A percentile compares a stretch with the other conserved stretches of the same genome.
These are phyloP conservation scores for Talinum fruticosum DNA, from an alignment of 148 eudicot genomes.

Conservation along the genomic window DNA sequence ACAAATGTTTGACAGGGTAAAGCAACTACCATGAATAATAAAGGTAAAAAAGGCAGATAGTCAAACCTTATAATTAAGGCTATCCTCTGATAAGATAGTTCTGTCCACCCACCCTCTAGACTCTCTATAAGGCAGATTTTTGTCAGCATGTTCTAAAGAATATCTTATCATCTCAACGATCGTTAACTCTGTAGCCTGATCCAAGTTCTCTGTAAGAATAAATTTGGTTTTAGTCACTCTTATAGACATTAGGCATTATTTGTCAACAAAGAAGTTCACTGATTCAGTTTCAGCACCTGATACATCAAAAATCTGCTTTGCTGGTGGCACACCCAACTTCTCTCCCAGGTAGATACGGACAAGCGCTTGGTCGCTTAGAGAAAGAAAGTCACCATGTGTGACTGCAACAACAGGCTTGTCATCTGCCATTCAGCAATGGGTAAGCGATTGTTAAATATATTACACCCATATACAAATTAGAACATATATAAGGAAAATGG, in stretches of 20 bases:
- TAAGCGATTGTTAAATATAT: conserved; percentile 6
- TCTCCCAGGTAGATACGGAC: conserved; percentile 72
- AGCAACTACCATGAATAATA: background rate
- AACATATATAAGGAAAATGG: background rate
- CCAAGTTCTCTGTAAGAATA: conserved; percentile 50
- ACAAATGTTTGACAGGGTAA: background rate
- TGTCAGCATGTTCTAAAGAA: conserved; percentile 77
- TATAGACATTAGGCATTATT: background rate
- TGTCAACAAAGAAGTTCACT: background rate
- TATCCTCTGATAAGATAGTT: conserved; percentile 10
- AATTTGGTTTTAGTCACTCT: background rate
- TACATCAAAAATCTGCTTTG: conserved; percentile 75
- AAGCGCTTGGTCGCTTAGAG: conserved; percentile 57
- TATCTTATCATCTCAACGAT: conserved; percentile 56
- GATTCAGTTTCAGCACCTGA: conserved; percentile 44
- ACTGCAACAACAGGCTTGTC: conserved; percentile 83
- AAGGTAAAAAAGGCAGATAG: background rate
- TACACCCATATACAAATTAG: background rate
- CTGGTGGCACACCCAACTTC: conserved; percentile 67
- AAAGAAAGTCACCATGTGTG: conserved; percentile 87
- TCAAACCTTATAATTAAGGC: conserved; percentile 35
- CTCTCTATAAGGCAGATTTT: conserved; percentile 51
- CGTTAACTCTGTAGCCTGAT: conserved; percentile 47
- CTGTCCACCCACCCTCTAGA: conserved; percentile 22
- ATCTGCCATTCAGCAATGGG: conserved; percentile 43